phyloP scores from a whole-genome alignment of 1,284 basidiomycete species.

The Trichosporon sp. region DNA sequence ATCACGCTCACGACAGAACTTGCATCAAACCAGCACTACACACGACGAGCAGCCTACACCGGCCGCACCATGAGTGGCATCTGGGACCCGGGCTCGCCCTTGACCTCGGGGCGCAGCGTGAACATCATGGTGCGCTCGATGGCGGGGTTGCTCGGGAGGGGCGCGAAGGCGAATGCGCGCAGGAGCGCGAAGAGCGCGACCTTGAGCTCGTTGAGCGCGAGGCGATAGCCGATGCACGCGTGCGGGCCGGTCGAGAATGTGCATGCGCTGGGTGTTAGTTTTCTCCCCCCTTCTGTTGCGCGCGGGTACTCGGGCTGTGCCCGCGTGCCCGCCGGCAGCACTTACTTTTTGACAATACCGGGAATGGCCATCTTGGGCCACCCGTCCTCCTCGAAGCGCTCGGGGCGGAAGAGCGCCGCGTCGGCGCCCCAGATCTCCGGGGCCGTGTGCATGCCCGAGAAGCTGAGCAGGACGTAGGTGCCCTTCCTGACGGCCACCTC shows the following conservation, averaged over 20 bases:
- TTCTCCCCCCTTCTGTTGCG: too few species aligned
- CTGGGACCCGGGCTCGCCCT: not conserved
- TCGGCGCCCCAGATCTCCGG: slow-evolving; percentile 62
- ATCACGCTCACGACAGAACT: too few species aligned
- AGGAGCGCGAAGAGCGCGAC: not conserved
- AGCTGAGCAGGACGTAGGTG: not conserved
- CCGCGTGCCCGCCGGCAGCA: too few species aligned
- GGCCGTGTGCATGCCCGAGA: slow-evolving; percentile 57
- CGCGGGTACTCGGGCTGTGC: too few species aligned
- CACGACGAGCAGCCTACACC: too few species aligned
- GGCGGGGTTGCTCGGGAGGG: slow-evolving; percentile 46
- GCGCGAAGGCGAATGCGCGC: slow-evolving; percentile 50
- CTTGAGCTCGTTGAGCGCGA: not conserved
- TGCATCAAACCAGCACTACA: too few species aligned
- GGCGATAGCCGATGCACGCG: not conserved
- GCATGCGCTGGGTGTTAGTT: not conserved
- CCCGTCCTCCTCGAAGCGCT: slow-evolving; percentile 52
- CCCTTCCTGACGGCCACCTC: slow-evolving; percentile 25
- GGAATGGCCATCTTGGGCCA: not conserved
- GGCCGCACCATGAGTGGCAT: not conserved
- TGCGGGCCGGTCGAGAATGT: not conserved
- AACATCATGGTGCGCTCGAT: slow-evolving; percentile 35
- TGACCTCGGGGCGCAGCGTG: not conserved
- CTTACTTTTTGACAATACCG: not conserved
- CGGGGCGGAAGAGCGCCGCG: slow-evolving; percentile 61